A percentile compares a stretch with the other conserved stretches of the same genome.
Evolutionary conservation across 345 rosid species (phyloP).

Genomic region (Eucalyptus erythrocorys): DNA sequence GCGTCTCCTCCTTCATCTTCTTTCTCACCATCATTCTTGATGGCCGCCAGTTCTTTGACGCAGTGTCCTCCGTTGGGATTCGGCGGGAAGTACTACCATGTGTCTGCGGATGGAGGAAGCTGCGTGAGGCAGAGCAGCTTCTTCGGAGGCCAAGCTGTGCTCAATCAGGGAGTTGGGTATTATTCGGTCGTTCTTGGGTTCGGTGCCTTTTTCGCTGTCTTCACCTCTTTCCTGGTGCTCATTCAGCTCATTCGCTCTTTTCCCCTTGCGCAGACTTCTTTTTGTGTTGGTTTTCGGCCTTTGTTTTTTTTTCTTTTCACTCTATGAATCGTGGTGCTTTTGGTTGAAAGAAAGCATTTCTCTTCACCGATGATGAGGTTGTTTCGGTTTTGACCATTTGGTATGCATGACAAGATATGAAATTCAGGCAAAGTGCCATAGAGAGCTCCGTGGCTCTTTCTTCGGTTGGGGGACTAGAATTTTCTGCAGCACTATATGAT

Average conservation of each 20-base stretch:
- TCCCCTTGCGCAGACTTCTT: neutral
- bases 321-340: neutral
- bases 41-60: neutral
- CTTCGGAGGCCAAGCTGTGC: constrained; percentile 55
- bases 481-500: neutral
- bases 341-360: neutral
- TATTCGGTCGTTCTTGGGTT: constrained; percentile 83
- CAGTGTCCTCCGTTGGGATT: constrained; percentile 69
- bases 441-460: neutral
- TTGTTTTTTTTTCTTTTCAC: neutral
- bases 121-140: constrained; percentile 65
- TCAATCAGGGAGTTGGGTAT: constrained; percentile 76
- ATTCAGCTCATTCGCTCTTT: neutral
- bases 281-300: neutral
- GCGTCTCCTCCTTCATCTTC: neutral
- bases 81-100: constrained; percentile 51
- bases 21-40: neutral
- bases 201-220: constrained; percentile 85
- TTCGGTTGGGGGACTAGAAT: rapidly evolving
- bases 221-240: constrained; percentile 72
- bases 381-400: neutral
- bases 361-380: neutral
- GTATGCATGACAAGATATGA: neutral
- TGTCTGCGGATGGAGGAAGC: constrained; percentile 11
- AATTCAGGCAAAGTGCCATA: neutral